A percentile compares a stretch with the other conserved stretches of the same genome.
phyloP scores from a whole-genome alignment of 2,329 filamentous ascomycete species.

The Monilinia laxa region DNA sequence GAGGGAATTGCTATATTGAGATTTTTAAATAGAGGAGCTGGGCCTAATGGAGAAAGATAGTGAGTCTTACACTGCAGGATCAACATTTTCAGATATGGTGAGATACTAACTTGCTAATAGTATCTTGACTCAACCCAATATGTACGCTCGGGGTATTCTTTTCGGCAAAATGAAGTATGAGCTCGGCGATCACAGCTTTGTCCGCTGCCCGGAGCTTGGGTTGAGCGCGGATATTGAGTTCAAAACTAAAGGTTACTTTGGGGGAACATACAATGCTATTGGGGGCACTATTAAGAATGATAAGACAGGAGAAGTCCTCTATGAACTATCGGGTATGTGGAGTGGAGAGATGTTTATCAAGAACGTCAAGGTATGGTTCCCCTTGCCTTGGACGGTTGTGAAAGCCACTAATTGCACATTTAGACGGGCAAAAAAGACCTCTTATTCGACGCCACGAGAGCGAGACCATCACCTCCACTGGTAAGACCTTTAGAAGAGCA shows the following conservation, averaged over 20 bases:
- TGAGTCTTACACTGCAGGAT: neutral
- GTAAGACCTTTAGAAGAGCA: constrained; percentile 82
- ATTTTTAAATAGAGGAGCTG: constrained; percentile 72
- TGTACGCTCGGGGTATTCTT: constrained; percentile 95
- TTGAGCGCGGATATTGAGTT: constrained; percentile 92
- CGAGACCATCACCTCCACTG: constrained; percentile 72
- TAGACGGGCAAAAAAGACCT: constrained; percentile 87
- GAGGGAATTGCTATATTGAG: constrained; percentile 89
- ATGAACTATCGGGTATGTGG: constrained; percentile 89
- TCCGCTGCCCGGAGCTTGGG: constrained; percentile 84
- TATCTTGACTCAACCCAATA: constrained; percentile 94
- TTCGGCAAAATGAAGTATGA: constrained; percentile 99
- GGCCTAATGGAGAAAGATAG: constrained; percentile 76
- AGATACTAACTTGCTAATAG: constrained; percentile 13
- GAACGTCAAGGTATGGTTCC: constrained; percentile 63
- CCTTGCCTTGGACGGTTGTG: neutral
- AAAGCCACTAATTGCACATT: constrained; percentile 21
- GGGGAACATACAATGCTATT: constrained; percentile 94
- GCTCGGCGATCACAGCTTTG: constrained; percentile 91
- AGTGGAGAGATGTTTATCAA: constrained; percentile 93
- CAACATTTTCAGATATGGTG: neutral
- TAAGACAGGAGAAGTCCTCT: constrained; percentile 81
- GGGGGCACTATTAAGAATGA: constrained; percentile 88
- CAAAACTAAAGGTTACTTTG: constrained; percentile 97
- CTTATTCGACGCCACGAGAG: constrained; percentile 81